Base-by-base conservation (phyloP, 2,329 filamentous ascomycete species). In the Fusarium sp. region DNA sequence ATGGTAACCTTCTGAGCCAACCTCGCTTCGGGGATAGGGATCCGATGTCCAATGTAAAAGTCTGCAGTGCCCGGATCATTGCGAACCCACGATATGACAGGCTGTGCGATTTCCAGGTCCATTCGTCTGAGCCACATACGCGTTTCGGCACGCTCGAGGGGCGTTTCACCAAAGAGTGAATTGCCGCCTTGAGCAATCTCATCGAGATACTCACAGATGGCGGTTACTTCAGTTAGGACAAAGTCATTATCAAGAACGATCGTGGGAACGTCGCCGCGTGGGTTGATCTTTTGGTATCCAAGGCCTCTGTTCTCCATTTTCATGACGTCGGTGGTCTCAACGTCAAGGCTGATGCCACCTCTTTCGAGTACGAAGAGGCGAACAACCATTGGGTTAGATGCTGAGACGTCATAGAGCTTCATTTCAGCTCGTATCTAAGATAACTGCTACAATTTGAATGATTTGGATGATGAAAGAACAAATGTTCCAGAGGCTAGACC, bases 361-460 rank as follows among this genome's bases (percentile, higher is more conserved):
- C 72, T 72, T 35, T 73, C 72, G 3, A 74, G 41, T 21, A 71
- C 39, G 41, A 72, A 73, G 19, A 74, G 61, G 5, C 70, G 67
- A 21, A 67, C 64, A 10, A 60, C 56, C 19, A 45, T 51, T 2
- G 67, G 60, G 55, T 74, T 71, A 15, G 60, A 41, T 15, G 45
- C 70, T 14, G 16, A 8, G 18, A 49, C 51, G 3, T 73, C 70
- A 39, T 71, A 73, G 8, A 71, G 62, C n/a, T 57, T 54, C 56
- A 62, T 66, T 19, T 1, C 29, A 21, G 23, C 23, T 49, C 7
- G 3, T 19, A 10, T 18, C 4, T 31, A 4, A 5, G 4, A 29
- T n/a, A 21, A 12, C 5, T 5, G 18, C 15, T 44, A 5, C 19
- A 19, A 15, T n/a, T 4, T 2, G 2, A 15, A n/a, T 2, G 6